These are phyloP conservation scores for Kurtzmaniella cleridarum DNA, from an alignment of 805 yeast species.

Conservation along the genomic window DNA sequence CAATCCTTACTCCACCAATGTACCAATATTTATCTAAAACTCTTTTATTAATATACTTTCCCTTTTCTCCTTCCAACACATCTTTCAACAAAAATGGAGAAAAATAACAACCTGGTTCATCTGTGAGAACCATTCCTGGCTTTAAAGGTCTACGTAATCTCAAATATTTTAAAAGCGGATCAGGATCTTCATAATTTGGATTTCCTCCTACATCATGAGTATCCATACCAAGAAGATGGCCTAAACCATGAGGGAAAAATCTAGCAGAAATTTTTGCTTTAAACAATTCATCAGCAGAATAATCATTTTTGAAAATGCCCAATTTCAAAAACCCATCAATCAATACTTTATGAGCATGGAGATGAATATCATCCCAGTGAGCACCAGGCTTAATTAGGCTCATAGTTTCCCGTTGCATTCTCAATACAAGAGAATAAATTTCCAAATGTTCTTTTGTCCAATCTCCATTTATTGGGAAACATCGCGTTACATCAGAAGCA, in stretches of 20 bases:
- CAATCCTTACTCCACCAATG: conserved; percentile 96
- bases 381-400: conserved; percentile 74
- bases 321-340: conserved; percentile 64
- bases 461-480: conserved; percentile 86
- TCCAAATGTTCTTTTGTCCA: conserved; percentile 86
- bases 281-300: conserved; percentile 58
- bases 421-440: conserved; percentile 71
- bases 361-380: conserved; percentile 79
- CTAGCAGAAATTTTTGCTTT: conserved; percentile 66
- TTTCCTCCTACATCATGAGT: conserved; percentile 94
- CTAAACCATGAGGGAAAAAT: conserved; percentile 94
- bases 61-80: conserved; percentile 41
- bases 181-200: conserved; percentile 79
- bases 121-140: conserved; percentile 81
- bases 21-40: conserved; percentile 74
- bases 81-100: conserved; percentile 74
- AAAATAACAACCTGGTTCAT: conserved; percentile 94
- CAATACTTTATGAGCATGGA: conserved; percentile 71
- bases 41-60: conserved; percentile 55
- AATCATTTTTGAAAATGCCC: conserved; percentile 65
- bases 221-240: conserved; percentile 90
- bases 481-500: conserved; percentile 90
- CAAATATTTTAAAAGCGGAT: conserved; percentile 69
- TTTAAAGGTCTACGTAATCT: conserved; percentile 72
- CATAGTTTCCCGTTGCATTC: conserved; percentile 78